Percentiles rank a stretch among this genome's conserved stretches.
phyloP scores from a whole-genome alignment of 495 filamentous ascomycete species.

The Acidomyces sp. region DNA sequence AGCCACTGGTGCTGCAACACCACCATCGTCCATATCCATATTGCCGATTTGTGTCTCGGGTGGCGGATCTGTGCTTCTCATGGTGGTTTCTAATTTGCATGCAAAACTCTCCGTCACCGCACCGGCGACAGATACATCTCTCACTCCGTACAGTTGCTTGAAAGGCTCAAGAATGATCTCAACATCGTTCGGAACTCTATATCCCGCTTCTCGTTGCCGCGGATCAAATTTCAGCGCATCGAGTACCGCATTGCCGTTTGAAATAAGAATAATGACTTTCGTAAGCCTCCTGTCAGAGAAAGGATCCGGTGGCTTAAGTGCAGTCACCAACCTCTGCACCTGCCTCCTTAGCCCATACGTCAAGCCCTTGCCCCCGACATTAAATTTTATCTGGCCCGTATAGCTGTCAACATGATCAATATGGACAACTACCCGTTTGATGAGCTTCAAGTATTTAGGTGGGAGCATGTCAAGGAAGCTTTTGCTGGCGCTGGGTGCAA shows the following conservation, averaged over 20 bases:
- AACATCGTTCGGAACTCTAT: slow-evolving; percentile 5
- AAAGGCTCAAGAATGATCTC: slow-evolving; percentile 17
- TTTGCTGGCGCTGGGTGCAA: slow-evolving; percentile 25
- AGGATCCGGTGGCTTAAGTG: slow-evolving; percentile 12
- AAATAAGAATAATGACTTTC: slow-evolving; percentile 4
- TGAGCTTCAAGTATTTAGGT: slow-evolving; percentile 22
- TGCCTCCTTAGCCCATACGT: slow-evolving; percentile 24
- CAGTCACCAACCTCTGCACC: slow-evolving; percentile 23
- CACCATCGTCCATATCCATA: slow-evolving; percentile 2
- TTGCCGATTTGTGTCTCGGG: background rate
- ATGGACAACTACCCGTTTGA: slow-evolving; percentile 29
- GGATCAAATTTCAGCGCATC: slow-evolving; percentile 6
- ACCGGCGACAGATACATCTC: slow-evolving; percentile 11
- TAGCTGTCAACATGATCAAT: slow-evolving; percentile 31
- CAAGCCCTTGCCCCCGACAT: slow-evolving; percentile 27
- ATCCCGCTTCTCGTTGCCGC: background rate
- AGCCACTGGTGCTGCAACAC: background rate
- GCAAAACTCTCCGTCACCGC: slow-evolving; percentile 10
- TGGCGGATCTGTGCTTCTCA: slow-evolving; percentile 5
- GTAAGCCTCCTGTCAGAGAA: background rate
- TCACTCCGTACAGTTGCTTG: slow-evolving; percentile 8
- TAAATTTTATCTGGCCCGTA: slow-evolving; percentile 34
- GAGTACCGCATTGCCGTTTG: slow-evolving; percentile 8
- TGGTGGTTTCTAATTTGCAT: background rate
- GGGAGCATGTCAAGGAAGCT: slow-evolving; percentile 27